These are phyloP conservation scores for Mycena filopes DNA, from an alignment of 768 basidiomycete genomes.

Conservation along the genomic window DNA sequence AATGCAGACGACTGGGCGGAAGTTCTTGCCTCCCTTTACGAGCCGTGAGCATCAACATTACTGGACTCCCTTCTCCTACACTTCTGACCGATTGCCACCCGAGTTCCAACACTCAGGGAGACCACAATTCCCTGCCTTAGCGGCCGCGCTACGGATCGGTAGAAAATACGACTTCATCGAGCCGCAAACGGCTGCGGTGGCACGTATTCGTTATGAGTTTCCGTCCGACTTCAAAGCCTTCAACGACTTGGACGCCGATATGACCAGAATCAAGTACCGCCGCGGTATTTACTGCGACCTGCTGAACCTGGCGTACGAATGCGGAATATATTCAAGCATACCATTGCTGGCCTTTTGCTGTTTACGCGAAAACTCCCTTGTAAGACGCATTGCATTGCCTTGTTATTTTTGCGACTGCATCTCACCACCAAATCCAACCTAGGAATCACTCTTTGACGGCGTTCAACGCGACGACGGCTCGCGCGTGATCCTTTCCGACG, in stretches of 20 bases:
- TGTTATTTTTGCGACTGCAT: no score
- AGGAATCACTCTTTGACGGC: constrained; percentile 7
- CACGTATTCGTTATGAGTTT: constrained; percentile 19
- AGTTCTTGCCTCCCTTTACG: no score
- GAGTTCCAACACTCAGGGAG: background rate
- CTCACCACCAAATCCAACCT: no score
- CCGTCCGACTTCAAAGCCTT: constrained; percentile 13
- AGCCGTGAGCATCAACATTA: no score
- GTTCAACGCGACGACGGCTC: constrained; percentile 12
- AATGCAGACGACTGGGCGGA: no score
- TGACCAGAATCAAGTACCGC: constrained; percentile 6
- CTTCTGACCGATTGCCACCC: no score
- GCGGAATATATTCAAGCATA: constrained; percentile 10
- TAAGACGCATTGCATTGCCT: background rate
- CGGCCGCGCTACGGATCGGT: constrained; percentile 22
- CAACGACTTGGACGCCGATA: constrained; percentile 4
- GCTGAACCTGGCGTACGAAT: constrained; percentile 16
- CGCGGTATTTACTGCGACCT: constrained; percentile 16
- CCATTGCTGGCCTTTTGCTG: constrained; percentile 17
- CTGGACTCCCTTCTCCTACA: no score
- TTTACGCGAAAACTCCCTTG: constrained; percentile 1
- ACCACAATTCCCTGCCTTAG: constrained; percentile 1
- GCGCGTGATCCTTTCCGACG: constrained; percentile 1
- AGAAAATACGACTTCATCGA: constrained; percentile 22
- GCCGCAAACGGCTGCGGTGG: constrained; percentile 7